phyloP scores from a whole-genome alignment of 2,329 filamentous ascomycete genomes.

The Diaporthe sp. region DNA sequence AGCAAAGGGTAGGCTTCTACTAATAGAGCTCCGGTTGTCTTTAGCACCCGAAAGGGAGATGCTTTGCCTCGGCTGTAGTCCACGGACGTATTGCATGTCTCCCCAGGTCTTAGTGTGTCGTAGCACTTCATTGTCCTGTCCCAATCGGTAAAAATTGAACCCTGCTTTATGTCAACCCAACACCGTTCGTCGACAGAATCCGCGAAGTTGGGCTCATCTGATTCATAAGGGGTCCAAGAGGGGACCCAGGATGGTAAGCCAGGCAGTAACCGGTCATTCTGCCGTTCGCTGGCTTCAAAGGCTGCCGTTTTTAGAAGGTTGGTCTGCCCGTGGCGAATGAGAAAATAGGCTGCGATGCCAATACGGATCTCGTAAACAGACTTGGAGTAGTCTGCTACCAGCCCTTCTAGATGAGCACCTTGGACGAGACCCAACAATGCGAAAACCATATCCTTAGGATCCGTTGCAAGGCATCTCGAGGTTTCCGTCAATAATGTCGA shows the following conservation, averaged over 20 bases:
- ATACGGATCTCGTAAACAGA: background rate
- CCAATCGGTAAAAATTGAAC: too few relatives aligned
- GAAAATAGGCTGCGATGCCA: slow-evolving; percentile 10
- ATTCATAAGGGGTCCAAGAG: background rate
- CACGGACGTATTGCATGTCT: background rate
- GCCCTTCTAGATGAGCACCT: background rate
- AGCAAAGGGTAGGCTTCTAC: background rate
- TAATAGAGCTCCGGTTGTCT: background rate
- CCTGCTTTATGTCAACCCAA: background rate
- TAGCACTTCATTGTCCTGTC: background rate
- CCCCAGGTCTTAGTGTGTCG: background rate
- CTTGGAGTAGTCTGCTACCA: background rate
- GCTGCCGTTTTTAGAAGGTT: background rate
- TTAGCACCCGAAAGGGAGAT: background rate
- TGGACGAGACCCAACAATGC: slow-evolving; percentile 1
- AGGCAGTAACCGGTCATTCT: background rate
- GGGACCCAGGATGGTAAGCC: slow-evolving; percentile 2
- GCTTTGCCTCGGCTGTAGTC: too few relatives aligned
- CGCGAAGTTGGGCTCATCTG: background rate
- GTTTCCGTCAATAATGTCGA: background rate
- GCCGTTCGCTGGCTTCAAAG: background rate
- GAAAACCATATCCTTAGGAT: background rate
- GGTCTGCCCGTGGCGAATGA: background rate
- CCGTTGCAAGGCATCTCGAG: background rate
- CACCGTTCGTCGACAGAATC: background rate